Evolutionary conservation across 257 asterid genomes (phyloP), one percentile per base, ranked within the genome.

Genomic region (Rehmannia glutinosa): DNA sequence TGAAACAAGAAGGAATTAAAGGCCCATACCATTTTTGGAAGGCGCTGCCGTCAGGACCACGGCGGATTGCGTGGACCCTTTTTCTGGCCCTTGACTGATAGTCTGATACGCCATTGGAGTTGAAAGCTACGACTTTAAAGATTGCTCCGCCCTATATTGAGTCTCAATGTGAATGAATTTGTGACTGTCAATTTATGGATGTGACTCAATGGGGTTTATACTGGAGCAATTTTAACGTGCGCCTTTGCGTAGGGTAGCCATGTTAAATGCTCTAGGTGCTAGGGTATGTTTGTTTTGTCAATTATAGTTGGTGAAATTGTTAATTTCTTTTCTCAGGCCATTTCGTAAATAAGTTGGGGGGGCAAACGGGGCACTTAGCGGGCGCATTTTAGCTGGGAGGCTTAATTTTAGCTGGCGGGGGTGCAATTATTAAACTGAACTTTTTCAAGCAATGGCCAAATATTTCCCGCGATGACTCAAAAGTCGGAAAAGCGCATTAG

Each of bases 31-130:
- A 82, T 63, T 61, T 81, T 32, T 71, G 79, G 71, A 84, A 87
- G 15, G 87, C 87, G 68, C 84, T 79, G 71, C 91, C 87, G 58
- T 79, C 77, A 7, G 91, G 82, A 57, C 78, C 87, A 59, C 87
- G 87, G 45, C 64, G 79, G 65, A 80, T 36, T 17, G 79, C 81
- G 10, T 33, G 77, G 35, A 79, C 71, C 80, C 89, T 64, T 49
- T 80, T 84, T 57, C 86, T 58, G 45, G 74, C 69, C 62, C 78
- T 73, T 35, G 75, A 32, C 47, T 24, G 82, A n/a, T n/a, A n/a
- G n/a, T n/a, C n/a, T n/a, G n/a, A 71, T 49, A 36, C 36, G 23
- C 73, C 89, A 80, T 84, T 51, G 66, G 50, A 61, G 51, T 16
- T 36, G 68, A 58, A 69, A 45, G 39, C 46, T 10, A 20, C 15